A percentile compares a stretch with the other conserved stretches of the same genome.
Evolutionary conservation across 108 stramenopile species (phyloP).

Genomic region (Cyclotella choctawhatcheeana): DNA sequence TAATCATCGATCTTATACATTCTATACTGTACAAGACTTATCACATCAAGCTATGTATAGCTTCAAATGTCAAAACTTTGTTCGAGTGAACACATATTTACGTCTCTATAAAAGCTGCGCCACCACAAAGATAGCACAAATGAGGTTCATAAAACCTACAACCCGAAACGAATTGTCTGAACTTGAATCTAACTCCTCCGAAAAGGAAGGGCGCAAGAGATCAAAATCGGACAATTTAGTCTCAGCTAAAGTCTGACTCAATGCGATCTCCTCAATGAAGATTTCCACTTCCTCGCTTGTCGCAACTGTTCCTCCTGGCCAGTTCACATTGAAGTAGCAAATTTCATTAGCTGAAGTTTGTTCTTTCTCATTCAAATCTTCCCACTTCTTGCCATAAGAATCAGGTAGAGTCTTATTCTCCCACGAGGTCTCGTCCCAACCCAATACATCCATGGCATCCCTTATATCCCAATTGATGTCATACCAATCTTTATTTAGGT

Average conservation of each 20-base stretch:
- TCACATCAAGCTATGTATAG: too few relatives aligned
- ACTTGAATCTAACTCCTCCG: neutral
- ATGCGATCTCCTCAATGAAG: neutral
- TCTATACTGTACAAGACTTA: too few relatives aligned
- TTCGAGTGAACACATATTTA: too few relatives aligned
- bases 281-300: neutral
- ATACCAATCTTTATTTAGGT: constrained; percentile 38
- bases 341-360: constrained; percentile 20
- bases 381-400: constrained; percentile 33
- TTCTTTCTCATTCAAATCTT: constrained; percentile 18
- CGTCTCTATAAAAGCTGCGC: too few relatives aligned
- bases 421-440: constrained; percentile 31
- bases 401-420: neutral
- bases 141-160: too few relatives aligned
- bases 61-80: too few relatives aligned
- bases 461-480: constrained; percentile 32
- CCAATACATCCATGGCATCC: constrained; percentile 33
- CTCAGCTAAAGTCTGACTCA: neutral
- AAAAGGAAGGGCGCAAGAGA: too few relatives aligned
- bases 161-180: too few relatives aligned
- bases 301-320: constrained; percentile 32
- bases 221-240: neutral
- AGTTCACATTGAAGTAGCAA: constrained; percentile 52
- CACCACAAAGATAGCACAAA: too few relatives aligned
- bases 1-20: too few relatives aligned